phyloP scores from a whole-genome alignment of 495 filamentous ascomycete genomes.

The Penicillium angulare region DNA sequence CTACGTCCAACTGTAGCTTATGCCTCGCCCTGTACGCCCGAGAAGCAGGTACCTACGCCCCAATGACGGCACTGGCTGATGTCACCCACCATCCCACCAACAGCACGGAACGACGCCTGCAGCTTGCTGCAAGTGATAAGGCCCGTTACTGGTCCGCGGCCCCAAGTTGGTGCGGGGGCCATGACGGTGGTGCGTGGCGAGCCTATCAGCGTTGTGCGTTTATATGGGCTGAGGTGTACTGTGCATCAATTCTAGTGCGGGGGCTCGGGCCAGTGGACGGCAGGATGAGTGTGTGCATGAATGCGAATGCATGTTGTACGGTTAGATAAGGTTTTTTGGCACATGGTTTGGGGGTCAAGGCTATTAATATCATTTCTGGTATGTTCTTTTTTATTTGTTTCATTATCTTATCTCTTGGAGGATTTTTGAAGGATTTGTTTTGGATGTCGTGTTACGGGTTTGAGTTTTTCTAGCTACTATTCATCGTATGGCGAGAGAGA shows the following conservation, averaged over 20 bases:
- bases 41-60: conserved; percentile 5
- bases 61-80: conserved; percentile 9
- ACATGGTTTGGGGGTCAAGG: background rate
- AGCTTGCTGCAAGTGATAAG: conserved; percentile 12
- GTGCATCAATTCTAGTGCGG: background rate
- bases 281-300: background rate
- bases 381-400: background rate
- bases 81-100: conserved; percentile 16
- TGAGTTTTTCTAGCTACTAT: too few species aligned
- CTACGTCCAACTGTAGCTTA: background rate
- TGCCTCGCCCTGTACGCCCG: conserved; percentile 1
- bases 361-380: background rate
- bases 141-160: conserved; percentile 6
- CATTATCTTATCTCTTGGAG: background rate
- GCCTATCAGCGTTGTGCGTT: background rate
- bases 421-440: too few species aligned
- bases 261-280: background rate
- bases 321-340: too few species aligned
- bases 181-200: background rate
- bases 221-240: background rate
- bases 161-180: background rate
- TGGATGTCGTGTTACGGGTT: too few species aligned
- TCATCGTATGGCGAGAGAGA: too few species aligned
- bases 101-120: conserved; percentile 6
- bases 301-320: too few species aligned